Conservation (phyloP, 176 grass and related monocot genomes). For the Musa schizocarpa region DNA sequence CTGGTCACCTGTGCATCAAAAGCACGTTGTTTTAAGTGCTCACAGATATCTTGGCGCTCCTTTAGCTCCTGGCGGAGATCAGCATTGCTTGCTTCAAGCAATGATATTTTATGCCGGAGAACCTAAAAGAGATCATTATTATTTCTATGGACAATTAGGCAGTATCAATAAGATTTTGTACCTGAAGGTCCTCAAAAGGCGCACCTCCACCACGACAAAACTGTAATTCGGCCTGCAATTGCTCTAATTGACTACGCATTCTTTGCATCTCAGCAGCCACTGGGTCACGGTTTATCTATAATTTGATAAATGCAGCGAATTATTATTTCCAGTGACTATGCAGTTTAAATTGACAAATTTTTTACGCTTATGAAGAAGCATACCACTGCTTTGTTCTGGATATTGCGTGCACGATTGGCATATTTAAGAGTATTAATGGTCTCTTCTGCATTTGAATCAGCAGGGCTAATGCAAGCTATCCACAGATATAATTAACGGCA, state of each 20-base stretch:
- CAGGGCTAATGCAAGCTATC: conserved; percentile 83
- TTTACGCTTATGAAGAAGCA: neutral
- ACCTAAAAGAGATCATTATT: conserved; percentile 38
- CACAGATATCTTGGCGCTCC: conserved; percentile 43
- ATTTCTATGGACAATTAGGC: neutral
- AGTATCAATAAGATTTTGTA: conserved; percentile 18
- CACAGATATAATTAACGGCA: neutral
- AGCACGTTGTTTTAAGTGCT: conserved; percentile 49
- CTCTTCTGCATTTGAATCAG: conserved; percentile 78
- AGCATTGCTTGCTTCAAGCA: conserved; percentile 71
- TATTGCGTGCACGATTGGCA: conserved; percentile 77
- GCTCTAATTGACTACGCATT: conserved; percentile 72
- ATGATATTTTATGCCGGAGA: conserved; percentile 62
- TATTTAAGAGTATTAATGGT: conserved; percentile 88
- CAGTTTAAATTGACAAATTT: neutral
- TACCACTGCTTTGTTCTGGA: conserved; percentile 87
- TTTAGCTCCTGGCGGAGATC: conserved; percentile 64
- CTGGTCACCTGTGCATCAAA: conserved; percentile 57
- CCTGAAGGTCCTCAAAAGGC: conserved; percentile 87
- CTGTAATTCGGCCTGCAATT: conserved; percentile 62
- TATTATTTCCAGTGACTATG: neutral
- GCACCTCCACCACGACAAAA: conserved; percentile 69
- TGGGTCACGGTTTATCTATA: conserved; percentile 87
- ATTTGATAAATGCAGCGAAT: neutral
- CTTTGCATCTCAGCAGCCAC: conserved; percentile 80